A percentile compares a stretch with the other conserved stretches of the same genome.
Evolutionary conservation across 2,329 filamentous ascomycete species (phyloP).

Genomic region (Hypoxylon sp.): DNA sequence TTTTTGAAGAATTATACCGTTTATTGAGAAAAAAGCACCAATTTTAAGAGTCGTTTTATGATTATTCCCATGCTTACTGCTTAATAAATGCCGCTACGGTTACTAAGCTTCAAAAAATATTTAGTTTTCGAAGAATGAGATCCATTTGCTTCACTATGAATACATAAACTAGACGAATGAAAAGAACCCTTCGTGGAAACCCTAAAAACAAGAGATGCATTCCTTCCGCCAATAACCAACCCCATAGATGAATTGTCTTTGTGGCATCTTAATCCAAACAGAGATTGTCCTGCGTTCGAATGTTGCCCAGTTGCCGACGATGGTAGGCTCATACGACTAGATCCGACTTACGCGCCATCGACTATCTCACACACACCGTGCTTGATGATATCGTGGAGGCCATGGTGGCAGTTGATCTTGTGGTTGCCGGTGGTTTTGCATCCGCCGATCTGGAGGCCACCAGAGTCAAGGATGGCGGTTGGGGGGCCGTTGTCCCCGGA

Average conservation of each 20-base stretch:
- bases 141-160: neutral
- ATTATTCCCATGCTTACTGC: neutral
- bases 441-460: constrained; percentile 34
- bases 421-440: constrained; percentile 20
- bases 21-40: neutral
- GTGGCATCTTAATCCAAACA: constrained; percentile 4
- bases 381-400: constrained; percentile 40
- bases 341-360: constrained; percentile 5
- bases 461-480: constrained; percentile 35
- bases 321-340: constrained; percentile 12
- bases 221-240: constrained; percentile 7
- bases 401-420: constrained; percentile 38
- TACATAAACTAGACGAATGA: neutral
- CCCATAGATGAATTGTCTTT: constrained; percentile 4
- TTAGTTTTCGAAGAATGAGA: neutral
- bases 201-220: neutral
- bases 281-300: constrained; percentile 5
- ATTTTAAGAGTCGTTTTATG: neutral
- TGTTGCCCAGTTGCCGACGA: constrained; percentile 9
- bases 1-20: neutral
- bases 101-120: neutral
- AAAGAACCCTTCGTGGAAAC: neutral
- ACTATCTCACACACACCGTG: constrained; percentile 29
- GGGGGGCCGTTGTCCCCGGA: constrained; percentile 21
- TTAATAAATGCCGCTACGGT: neutral